Evolutionary conservation across 345 rosid genomes (phyloP).

Genomic region (Diplotaxis tenuifolia): DNA sequence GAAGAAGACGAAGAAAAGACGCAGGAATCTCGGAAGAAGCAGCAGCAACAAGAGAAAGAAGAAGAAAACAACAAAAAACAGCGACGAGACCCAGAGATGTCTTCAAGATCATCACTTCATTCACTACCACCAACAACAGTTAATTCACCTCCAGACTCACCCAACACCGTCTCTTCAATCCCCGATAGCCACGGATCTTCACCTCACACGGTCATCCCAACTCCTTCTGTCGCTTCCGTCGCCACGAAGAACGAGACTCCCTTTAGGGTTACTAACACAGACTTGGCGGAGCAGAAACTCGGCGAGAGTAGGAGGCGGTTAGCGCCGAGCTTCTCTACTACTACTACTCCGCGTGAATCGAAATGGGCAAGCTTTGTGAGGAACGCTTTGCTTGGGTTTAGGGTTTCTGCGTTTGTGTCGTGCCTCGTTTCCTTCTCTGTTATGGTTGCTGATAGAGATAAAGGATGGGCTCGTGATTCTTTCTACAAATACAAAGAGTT

Average conservation of each 20-base stretch:
- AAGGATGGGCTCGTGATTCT: conserved; percentile 92
- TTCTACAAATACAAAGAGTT: conserved; percentile 77
- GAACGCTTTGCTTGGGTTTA: conserved; percentile 53
- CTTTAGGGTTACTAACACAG: conserved; percentile 28
- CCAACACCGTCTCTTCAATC: conserved; percentile 37
- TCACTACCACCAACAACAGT: conserved; percentile 33
- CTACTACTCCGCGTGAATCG: conserved; percentile 47
- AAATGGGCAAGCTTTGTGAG: conserved; percentile 46
- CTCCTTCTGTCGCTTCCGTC: conserved; percentile 29
- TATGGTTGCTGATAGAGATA: conserved; percentile 75
- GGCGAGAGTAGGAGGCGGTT: conserved; percentile 38
- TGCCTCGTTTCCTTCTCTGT: conserved; percentile 73
- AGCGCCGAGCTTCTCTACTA: conserved; percentile 46
- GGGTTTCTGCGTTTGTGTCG: conserved; percentile 59
- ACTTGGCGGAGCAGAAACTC: conserved; percentile 18
- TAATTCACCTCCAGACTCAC: conserved; percentile 43
- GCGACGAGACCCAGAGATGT: conserved; percentile 11
- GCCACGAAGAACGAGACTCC: conserved; percentile 35
- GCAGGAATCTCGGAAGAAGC: conserved; percentile 7
- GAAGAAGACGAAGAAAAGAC: conserved; percentile 13
- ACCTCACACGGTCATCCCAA: conserved; percentile 26
- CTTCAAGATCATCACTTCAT: conserved; percentile 36
- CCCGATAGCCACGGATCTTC: conserved; percentile 51
- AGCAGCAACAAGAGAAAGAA: conserved; percentile 11
- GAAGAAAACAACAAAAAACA: neutral